Base-by-base conservation (phyloP, 179 eudicot species). In the Patellifolia procumbens region DNA sequence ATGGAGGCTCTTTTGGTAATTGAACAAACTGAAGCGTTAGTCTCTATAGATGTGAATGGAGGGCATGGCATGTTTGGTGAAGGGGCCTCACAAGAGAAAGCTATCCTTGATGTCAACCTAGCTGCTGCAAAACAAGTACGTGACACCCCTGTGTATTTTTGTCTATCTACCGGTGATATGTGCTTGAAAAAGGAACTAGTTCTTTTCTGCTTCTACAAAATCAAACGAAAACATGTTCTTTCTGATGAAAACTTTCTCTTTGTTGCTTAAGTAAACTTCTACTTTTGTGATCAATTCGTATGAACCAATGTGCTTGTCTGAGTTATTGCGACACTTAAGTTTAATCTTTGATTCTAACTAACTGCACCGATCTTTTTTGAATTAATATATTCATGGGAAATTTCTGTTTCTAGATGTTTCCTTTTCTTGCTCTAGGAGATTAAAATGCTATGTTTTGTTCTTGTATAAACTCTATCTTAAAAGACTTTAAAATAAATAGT, bases 21-120 rank as follows among this genome's bases (percentile, higher is more conserved):
- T 79, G 97, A 94, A 86, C 97, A 94, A 84, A 94, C 98, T 51
- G 98, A 95, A 85, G 99, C 99, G 77, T 86, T 95, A 74, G 97
- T 95, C 55, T 92, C 99, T 39, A 82, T 95, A 72, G 97, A 92
- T 77, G 97, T 95, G 76, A 95, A 95, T 83, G 97, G 99, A 60
- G 99, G 99, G 37, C 93, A 90, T 70, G 87, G 91, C 58, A 91
- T 92, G 95, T 89, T 92, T 83, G 97, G 97, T 79, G 86, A 92
- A 70, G 92, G 92, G 70, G 88, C 89, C 77, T 92, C 98, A 53
- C 98, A 90, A 83, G 97, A 92, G 84, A 88, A 90, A 81, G 97
- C 97, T 77, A 81, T 91, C 74, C 91, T 95, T 74, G 88, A 91
- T 82, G 97, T 93, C 87, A 95, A 95, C 90, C 95, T 92, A 76